A percentile compares a stretch with the other conserved stretches of the same genome.
Conservation (phyloP, 306 rosid species). For the Pyrus bretschneideri region DNA sequence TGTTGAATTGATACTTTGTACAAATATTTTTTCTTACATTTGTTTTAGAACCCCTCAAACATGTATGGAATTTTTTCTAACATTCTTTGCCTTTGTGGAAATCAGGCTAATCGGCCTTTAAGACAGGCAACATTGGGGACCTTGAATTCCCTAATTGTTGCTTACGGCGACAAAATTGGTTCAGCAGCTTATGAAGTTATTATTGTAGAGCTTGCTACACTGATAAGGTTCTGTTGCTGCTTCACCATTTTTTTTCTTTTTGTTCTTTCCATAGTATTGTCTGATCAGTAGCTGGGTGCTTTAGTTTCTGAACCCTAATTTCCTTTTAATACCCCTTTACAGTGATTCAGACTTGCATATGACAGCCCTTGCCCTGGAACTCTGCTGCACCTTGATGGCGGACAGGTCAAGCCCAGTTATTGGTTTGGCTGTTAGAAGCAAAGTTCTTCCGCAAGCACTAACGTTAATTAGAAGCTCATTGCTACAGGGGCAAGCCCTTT, state of each 20-base stretch:
- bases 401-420: slow-evolving; percentile 81
- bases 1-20: not conserved
- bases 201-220: slow-evolving; percentile 68
- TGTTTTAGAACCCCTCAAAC: not conserved
- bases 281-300: not conserved
- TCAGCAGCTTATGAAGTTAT: slow-evolving; percentile 83
- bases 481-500: slow-evolving; percentile 96
- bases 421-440: slow-evolving; percentile 91
- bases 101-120: slow-evolving; percentile 94
- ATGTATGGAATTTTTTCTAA: slow-evolving; percentile 7
- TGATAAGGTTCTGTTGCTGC: slow-evolving; percentile 62
- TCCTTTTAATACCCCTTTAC: slow-evolving; percentile 20
- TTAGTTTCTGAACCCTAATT: slow-evolving; percentile 13
- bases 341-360: slow-evolving; percentile 99
- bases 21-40: not conserved
- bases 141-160: slow-evolving; percentile 86
- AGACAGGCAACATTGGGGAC: slow-evolving; percentile 97
- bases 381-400: slow-evolving; percentile 96
- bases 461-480: slow-evolving; percentile 82
- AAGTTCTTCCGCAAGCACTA: slow-evolving; percentile 97
- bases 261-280: not conserved
- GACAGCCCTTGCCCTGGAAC: slow-evolving; percentile 98
- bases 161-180: slow-evolving; percentile 91
- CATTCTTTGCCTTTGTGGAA: slow-evolving; percentile 43
- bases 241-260: not conserved